Evolutionary conservation across 345 rosid species (phyloP).

Genomic region (Sonneratia caseolaris): DNA sequence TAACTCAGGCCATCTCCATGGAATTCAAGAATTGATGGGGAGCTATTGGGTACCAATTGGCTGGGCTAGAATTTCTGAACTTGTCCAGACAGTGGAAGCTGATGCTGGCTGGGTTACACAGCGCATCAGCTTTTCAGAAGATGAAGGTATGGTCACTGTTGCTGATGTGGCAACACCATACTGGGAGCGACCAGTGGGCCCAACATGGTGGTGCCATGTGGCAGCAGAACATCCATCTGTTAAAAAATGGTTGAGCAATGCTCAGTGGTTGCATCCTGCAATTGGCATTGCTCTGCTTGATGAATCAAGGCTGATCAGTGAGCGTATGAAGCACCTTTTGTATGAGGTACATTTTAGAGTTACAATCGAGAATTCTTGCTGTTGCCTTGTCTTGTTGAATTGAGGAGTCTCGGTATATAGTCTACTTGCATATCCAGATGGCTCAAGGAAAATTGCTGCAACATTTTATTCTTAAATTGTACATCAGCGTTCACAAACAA

Average conservation of each 20-base stretch:
- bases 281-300: conserved; percentile 38
- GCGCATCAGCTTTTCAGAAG: conserved; percentile 15
- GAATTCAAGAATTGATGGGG: conserved; percentile 17
- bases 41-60: conserved; percentile 46
- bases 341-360: conserved; percentile 33
- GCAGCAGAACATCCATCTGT: conserved; percentile 36
- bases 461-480: not conserved
- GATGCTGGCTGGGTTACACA: conserved; percentile 27
- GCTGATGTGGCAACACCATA: conserved; percentile 52
- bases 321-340: conserved; percentile 53
- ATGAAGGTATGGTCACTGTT: conserved; percentile 33
- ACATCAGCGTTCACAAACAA: not conserved
- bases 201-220: conserved; percentile 66
- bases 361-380: not conserved
- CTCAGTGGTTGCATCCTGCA: conserved; percentile 57
- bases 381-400: not conserved
- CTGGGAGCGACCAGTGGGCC: conserved; percentile 48
- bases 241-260: conserved; percentile 35
- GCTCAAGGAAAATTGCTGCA: not conserved
- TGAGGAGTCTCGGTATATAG: not conserved
- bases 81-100: conserved; percentile 33
- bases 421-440: not conserved
- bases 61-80: conserved; percentile 47
- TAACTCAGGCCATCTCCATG: conserved; percentile 1
- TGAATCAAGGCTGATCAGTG: conserved; percentile 50